Evolutionary conservation across 2,329 filamentous ascomycete species (phyloP).

Genomic region (Penicillium sclerotiorum): DNA sequence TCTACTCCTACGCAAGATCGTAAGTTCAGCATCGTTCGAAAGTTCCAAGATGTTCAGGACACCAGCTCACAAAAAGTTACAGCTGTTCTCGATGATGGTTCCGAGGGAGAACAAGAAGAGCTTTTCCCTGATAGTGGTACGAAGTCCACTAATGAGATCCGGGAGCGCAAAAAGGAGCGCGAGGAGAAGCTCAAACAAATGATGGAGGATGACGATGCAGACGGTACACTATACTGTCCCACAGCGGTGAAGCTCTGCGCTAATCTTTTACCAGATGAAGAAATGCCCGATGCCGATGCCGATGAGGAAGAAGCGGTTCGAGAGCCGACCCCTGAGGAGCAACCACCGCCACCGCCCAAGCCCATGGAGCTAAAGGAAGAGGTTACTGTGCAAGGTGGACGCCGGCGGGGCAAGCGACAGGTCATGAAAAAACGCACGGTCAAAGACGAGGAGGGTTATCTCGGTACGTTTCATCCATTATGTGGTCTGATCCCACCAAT

Average conservation of each 20-base stretch:
- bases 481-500: background rate
- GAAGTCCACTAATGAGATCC: constrained; percentile 38
- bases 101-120: constrained; percentile 59
- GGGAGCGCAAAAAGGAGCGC: constrained; percentile 61
- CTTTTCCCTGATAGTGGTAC: constrained; percentile 48
- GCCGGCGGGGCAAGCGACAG: constrained; percentile 74
- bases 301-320: constrained; percentile 28
- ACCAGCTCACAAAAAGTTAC: constrained; percentile 32
- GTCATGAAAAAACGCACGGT: constrained; percentile 86
- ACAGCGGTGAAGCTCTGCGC: background rate
- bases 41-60: background rate
- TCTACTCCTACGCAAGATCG: constrained; percentile 53
- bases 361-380: constrained; percentile 53
- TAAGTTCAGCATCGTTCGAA: constrained; percentile 26
- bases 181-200: constrained; percentile 69
- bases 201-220: constrained; percentile 68
- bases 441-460: constrained; percentile 85
- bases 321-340: constrained; percentile 40
- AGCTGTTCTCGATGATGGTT: constrained; percentile 57
- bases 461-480: constrained; percentile 62
- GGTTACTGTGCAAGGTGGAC: constrained; percentile 61
- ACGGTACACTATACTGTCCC: constrained; percentile 16
- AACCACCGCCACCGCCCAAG: constrained; percentile 40
- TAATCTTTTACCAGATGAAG: constrained; percentile 49
- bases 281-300: constrained; percentile 59